A percentile compares a stretch with the other conserved stretches of the same genome.
These are phyloP conservation scores for Solanum appendiculatum DNA, from an alignment of 257 asterid species.

Conservation along the genomic window DNA sequence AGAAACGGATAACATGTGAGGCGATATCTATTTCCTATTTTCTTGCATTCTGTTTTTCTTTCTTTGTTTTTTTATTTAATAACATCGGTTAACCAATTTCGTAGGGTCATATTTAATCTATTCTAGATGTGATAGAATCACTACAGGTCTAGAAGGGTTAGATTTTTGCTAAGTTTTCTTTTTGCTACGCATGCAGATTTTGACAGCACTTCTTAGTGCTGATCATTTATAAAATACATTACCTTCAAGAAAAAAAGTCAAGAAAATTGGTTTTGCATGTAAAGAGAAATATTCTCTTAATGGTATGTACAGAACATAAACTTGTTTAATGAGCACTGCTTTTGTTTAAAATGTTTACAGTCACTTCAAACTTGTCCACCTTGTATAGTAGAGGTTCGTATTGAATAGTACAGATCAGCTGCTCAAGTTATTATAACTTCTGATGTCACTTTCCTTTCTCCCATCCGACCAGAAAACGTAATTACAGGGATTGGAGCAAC, in stretches of 20 bases:
- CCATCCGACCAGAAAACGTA: not conserved
- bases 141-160: not conserved
- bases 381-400: not conserved
- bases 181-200: not conserved
- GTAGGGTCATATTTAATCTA: constrained; percentile 49
- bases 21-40: not conserved
- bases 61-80: not conserved
- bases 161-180: not conserved
- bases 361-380: not conserved
- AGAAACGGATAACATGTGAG: not conserved
- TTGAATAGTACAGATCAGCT: not conserved
- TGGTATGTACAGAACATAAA: not conserved
- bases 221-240: not conserved
- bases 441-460: not conserved
- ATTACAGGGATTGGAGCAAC: not conserved
- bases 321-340: not conserved
- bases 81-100: not conserved
- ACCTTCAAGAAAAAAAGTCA: not conserved
- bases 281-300: not conserved
- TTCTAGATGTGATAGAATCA: not conserved
- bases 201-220: not conserved
- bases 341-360: not conserved
- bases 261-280: not conserved
- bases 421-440: not conserved
- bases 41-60: not conserved